Evolutionary conservation across 495 filamentous ascomycete species (phyloP).

Genomic region (Bathelium albidoporum): DNA sequence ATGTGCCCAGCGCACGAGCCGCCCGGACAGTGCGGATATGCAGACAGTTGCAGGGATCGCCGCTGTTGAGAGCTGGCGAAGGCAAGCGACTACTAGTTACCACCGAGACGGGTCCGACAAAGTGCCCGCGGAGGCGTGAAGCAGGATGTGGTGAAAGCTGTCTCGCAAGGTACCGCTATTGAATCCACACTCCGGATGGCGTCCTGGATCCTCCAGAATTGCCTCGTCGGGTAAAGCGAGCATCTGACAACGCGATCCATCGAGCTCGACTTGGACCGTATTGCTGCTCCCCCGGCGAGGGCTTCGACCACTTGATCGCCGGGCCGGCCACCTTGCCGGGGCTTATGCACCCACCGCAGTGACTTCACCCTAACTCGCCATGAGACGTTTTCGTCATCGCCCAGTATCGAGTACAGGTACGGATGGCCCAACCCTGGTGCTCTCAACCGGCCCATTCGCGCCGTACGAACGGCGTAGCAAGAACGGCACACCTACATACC

Average conservation of each 20-base stretch:
- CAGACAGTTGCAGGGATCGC: not conserved
- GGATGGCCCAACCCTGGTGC: not conserved
- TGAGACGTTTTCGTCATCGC: not conserved
- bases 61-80: conserved; percentile 2
- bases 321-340: not conserved
- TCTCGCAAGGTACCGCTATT: too few species aligned
- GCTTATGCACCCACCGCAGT: not conserved
- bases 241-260: too few species aligned
- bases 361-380: not conserved
- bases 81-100: too few species aligned
- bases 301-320: not conserved
- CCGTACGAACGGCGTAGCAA: not conserved
- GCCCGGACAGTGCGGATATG: not conserved
- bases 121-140: too few species aligned
- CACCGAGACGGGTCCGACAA: too few species aligned
- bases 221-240: too few species aligned
- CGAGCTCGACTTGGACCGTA: too few species aligned
- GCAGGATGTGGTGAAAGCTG: too few species aligned
- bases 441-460: not conserved
- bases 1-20: too few species aligned
- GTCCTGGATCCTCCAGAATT: not conserved
- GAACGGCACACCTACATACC: not conserved
- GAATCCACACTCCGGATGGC: too few species aligned
- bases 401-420: not conserved
- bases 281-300: too few species aligned